Evolutionary conservation across 305 asterid genomes (phyloP), one percentile per base, ranked within the genome.

Genomic region (Solanum hybrid): DNA sequence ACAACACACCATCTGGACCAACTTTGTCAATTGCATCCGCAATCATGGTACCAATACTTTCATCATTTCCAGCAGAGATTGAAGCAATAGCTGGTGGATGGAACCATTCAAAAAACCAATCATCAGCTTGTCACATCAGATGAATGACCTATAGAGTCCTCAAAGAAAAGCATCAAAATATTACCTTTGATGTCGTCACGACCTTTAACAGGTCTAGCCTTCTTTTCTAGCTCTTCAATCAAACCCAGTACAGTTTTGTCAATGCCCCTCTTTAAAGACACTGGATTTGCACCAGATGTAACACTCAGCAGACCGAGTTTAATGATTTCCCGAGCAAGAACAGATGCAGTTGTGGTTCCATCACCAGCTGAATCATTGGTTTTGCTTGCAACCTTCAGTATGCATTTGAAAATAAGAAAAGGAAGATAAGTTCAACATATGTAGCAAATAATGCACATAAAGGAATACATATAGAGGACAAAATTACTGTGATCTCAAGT

Each of bases 331-430:
- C 99, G 99, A 8, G 99, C 99, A 91, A 97, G 98, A 88, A 97
- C 91, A 8, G 99, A 92, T 11, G 99, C 99, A 2, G 99, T 97
- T 7, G 99, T 97, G 11, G 99, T 97, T 79, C 99, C 99, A 93
- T 97, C 99, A 89, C 99, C 99, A 86, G 99, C 99, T 89, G 99
- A 97, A 92, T 97, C 99, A 86, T 96, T 97, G 14, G 99, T 97
- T 96, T 96, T 97, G 95, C 99, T 97, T 66, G 99, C 99, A 91
- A 97, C 99, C 99, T 97, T 69, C 89, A 93, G 13, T 86, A 89
- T 37, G 86, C 60, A 91, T 88, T 91, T 79, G 89, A 89, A 38
- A 86, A 22, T 3, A 88, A 81, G 37, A 9, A 20, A 17, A 77
- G 24, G 11, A 64, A 31, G 36, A 51, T 22, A 36, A 88, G 27